Evolutionary conservation across 176 grass and related monocot genomes (phyloP).

Genomic region (Oryza brachyantha): DNA sequence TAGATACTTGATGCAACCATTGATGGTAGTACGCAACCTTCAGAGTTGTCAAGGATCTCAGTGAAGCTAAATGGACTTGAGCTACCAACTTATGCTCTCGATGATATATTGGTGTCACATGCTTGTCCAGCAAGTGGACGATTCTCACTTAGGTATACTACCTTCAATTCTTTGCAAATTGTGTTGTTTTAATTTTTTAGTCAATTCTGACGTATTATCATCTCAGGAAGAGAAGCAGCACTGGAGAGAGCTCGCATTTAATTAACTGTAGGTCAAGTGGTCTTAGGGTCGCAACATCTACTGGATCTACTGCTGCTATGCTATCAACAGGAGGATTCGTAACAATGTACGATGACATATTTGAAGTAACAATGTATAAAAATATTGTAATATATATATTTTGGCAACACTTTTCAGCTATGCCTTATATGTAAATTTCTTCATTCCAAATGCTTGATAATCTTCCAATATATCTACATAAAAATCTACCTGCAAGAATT

Average conservation of each 20-base stretch:
- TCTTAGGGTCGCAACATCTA: constrained; percentile 74
- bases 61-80: constrained; percentile 63
- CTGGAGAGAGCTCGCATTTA: constrained; percentile 45
- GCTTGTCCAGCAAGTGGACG: constrained; percentile 90
- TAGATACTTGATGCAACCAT: constrained; percentile 82
- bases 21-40: constrained; percentile 51
- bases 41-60: constrained; percentile 70
- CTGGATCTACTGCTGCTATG: constrained; percentile 96
- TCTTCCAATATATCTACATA: too few relatives aligned
- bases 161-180: background rate
- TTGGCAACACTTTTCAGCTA: too few relatives aligned
- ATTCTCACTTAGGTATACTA: constrained; percentile 92
- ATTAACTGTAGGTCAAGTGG: constrained; percentile 85
- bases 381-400: too few relatives aligned
- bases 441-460: too few relatives aligned
- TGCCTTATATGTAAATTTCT: too few relatives aligned
- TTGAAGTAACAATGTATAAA: too few relatives aligned
- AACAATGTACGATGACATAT: too few relatives aligned
- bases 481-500: too few relatives aligned
- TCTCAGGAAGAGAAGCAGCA: constrained; percentile 57
- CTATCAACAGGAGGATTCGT: constrained; percentile 77
- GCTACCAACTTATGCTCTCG: constrained; percentile 67
- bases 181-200: background rate
- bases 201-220: constrained; percentile 29
- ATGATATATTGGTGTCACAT: constrained; percentile 89